phyloP scores from a whole-genome alignment of 2,329 filamentous ascomycete species.

The Fusarium sp. region DNA sequence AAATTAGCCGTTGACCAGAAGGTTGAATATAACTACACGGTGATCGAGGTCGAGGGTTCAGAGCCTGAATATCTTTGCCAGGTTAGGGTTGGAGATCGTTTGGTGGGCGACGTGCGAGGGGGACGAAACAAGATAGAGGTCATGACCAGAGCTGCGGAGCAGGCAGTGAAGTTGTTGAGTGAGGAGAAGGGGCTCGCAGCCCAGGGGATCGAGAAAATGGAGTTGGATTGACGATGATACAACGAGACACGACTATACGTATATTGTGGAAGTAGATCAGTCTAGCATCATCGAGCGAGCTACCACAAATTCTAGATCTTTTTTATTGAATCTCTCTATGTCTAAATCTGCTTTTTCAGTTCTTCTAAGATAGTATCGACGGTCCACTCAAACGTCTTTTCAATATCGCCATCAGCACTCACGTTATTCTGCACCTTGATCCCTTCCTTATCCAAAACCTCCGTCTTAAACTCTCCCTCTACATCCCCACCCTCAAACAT shows the following conservation, averaged over 20 bases:
- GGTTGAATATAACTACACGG: constrained; percentile 64
- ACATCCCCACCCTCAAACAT: constrained; percentile 79
- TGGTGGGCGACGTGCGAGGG: constrained; percentile 58
- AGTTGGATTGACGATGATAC: background rate
- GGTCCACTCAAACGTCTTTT: constrained; percentile 73
- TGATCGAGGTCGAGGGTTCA: constrained; percentile 27
- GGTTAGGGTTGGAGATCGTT: constrained; percentile 60
- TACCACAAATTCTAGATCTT: background rate
- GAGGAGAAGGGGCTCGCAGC: constrained; percentile 23
- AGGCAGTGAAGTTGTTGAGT: constrained; percentile 56
- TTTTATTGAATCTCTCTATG: background rate
- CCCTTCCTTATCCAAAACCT: constrained; percentile 56
- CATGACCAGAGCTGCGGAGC: constrained; percentile 65
- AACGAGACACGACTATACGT: background rate
- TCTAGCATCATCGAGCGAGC: background rate
- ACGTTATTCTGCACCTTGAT: constrained; percentile 62
- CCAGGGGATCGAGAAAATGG: constrained; percentile 3
- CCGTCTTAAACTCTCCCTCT: constrained; percentile 63
- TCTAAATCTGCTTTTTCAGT: constrained; percentile 50
- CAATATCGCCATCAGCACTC: constrained; percentile 67
- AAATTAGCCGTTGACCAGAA: constrained; percentile 62
- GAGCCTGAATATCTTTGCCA: constrained; percentile 56
- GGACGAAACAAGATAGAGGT: constrained; percentile 64
- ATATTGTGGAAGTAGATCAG: background rate
- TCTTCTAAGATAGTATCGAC: constrained; percentile 69